Evolutionary conservation across 768 basidiomycete species (phyloP), one percentile per base, ranked within the genome.

Genomic region (Kwoniella bestiolae): DNA sequence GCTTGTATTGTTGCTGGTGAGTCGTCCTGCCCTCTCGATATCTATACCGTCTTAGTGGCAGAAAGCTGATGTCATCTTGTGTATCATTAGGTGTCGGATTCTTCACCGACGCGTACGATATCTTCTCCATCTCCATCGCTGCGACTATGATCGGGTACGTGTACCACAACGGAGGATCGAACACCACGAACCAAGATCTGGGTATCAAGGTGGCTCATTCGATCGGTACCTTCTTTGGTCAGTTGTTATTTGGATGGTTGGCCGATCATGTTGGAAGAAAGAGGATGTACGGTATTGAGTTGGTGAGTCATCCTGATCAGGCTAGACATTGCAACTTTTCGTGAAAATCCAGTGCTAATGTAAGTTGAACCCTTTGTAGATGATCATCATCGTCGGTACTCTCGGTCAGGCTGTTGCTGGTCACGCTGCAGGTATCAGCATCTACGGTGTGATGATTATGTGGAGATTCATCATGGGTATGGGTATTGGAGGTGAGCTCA

Each of bases 401-500:
- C 67, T 81, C 47, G 81, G 77, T 47, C 76, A 78, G 56, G 90
- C 91, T 12, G 80, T 94, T 21, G 86, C 88, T 25, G 91, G 89
- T 32, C 82, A 83, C 44, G 87, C 85, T 6, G 86, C 86, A 41
- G 89, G 87, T 7, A 86, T 92, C 56, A 83, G 83, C 70, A 88
- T 93, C 73, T 85, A 92, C 65, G 91, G 89, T 69, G 88, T 86
- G 23, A 83, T 94, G 58, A 84, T 94, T 64, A 86, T 90, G 53
- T 94, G 92, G 92, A 87, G 92, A 11, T 90, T 91, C 82, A 82
- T 92, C 32, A 86, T 85, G 76, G 91, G 91, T 0, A 79, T 92
- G 2, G 92, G 92, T 5, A 90, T 94, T 18, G 92, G 92, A 4
- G 92, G 92, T n/a, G n/a, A n/a, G n/a, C n/a, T n/a, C n/a, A n/a